Percentiles rank a stretch among this genome's conserved stretches.
Evolutionary conservation across 306 rosid genomes (phyloP).

Genomic region (Dalbergia oliveri): DNA sequence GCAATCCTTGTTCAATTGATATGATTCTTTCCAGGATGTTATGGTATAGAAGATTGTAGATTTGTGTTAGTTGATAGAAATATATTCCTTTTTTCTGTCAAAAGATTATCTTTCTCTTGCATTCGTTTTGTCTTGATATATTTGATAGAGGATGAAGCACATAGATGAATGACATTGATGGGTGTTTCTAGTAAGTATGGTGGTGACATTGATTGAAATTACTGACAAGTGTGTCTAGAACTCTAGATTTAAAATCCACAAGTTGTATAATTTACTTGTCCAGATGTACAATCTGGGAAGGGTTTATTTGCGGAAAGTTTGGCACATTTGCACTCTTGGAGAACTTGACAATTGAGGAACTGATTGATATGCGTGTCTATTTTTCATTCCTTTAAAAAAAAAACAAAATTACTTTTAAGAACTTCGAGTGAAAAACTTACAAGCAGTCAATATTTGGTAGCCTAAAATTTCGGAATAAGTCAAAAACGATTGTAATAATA

Average conservation of each 20-base stretch:
- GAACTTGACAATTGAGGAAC: not conserved
- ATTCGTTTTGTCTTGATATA: slow-evolving; percentile 15
- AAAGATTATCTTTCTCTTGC: not conserved
- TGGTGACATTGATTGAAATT: slow-evolving; percentile 2
- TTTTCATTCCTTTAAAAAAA: too few relatives aligned
- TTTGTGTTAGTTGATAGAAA: slow-evolving; percentile 35
- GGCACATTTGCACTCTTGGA: not conserved
- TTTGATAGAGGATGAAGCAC: not conserved
- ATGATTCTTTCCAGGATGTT: slow-evolving; percentile 48
- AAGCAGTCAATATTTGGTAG: too few relatives aligned
- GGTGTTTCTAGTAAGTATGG: not conserved
- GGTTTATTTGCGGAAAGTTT: not conserved
- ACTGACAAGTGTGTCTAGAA: not conserved
- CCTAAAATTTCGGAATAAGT: too few relatives aligned
- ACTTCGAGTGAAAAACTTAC: too few relatives aligned
- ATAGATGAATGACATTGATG: too few relatives aligned
- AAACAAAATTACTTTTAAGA: too few relatives aligned
- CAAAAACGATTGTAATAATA: not conserved
- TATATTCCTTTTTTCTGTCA: slow-evolving; percentile 37
- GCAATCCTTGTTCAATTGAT: slow-evolving; percentile 31
- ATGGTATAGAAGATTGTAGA: slow-evolving; percentile 47
- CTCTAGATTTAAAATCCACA: not conserved
- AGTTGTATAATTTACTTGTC: not conserved
- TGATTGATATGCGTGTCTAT: not conserved
- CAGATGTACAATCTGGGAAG: not conserved